Evolutionary conservation across 495 filamentous ascomycete genomes (phyloP), one percentile per base, ranked within the genome.

Genomic region (Penicillium herquei): DNA sequence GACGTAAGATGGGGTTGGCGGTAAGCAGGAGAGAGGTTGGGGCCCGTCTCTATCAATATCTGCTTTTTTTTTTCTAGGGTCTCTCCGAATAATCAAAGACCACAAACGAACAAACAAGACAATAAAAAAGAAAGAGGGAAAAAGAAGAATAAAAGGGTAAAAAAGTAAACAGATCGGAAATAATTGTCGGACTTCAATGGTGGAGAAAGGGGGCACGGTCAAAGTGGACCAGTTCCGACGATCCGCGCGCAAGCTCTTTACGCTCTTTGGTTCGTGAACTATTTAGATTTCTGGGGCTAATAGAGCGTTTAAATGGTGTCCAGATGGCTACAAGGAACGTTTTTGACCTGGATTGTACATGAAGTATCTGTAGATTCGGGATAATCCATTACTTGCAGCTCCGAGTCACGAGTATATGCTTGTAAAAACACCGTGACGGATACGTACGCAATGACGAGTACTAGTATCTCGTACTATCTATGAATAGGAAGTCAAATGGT

Each of bases 161-260:
- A 18, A 39, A 39, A 14, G 33, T 31, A 39, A 39, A 51, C 35
- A 39, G n/a, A 33, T 26, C 43, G 44, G 53, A 50, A 55, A 50
- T 34, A 50, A 45, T 41, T 55, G 11, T 56, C 35, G 21, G 42
- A 42, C 39, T 33, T 52, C 14, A 13, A 37, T 43, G 52, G 52
- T 55, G 52, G 52, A 55, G 52, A 55, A 55, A 55, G 44, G 52
- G 51, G 52, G 49, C 52, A 55, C 52, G 52, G 26, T 39, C 21
- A 26, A 26, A 26, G 39, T 34, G 40, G 40, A 52, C 26, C 37
- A 21, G 34, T 39, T 17, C 49, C 39, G 50, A 14, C 16, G 50
- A 52, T 52, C 50, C 39, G 40, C 50, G 39, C 34, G 45, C 45
- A 16, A 49, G 26, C 10, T 39, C 12, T 3, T 37, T 37, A 13